Percentiles rank a stretch among this genome's conserved stretches.
Conservation (phyloP, 768 basidiomycete genomes). For the Suillus spraguei region DNA sequence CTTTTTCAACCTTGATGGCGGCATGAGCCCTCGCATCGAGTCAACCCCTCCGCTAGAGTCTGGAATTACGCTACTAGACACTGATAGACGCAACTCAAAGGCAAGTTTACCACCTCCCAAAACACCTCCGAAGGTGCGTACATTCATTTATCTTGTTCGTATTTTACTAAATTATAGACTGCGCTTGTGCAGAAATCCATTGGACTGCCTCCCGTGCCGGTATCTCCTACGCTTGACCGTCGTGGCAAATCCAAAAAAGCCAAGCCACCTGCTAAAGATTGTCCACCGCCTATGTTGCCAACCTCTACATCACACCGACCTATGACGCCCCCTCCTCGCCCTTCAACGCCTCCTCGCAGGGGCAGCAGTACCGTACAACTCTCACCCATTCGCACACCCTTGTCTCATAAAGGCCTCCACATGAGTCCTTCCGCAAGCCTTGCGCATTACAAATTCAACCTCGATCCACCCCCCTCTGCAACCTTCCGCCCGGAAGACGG, state of each 20-base stretch:
- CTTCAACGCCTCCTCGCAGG: conserved; percentile 40
- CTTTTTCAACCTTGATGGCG: conserved; percentile 15
- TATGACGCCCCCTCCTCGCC: conserved; percentile 40
- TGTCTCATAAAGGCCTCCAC: conserved; percentile 68
- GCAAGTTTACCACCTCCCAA: conserved; percentile 19
- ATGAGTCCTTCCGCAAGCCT: conserved; percentile 71
- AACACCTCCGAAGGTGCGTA: conserved; percentile 32
- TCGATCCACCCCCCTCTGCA: conserved; percentile 60
- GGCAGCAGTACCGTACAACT: conserved; percentile 40
- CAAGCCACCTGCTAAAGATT: conserved; percentile 18
- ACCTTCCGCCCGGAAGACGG: conserved; percentile 28
- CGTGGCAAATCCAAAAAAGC: conserved; percentile 25
- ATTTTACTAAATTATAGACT: conserved; percentile 1
- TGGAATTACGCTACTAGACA: conserved; percentile 13
- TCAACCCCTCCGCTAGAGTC: conserved; percentile 21
- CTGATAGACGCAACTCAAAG: conserved; percentile 20
- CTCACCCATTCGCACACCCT: conserved; percentile 64
- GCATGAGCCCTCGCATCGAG: conserved; percentile 16
- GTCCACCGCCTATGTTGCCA: conserved; percentile 30
- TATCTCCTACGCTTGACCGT: conserved; percentile 49
- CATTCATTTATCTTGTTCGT: background rate
- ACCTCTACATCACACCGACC: conserved; percentile 22
- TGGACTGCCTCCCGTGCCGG: conserved; percentile 43
- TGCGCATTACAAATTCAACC: conserved; percentile 66
- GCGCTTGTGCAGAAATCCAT: conserved; percentile 34